phyloP scores from a whole-genome alignment of 495 filamentous ascomycete species.

The Xylaria longipes region DNA sequence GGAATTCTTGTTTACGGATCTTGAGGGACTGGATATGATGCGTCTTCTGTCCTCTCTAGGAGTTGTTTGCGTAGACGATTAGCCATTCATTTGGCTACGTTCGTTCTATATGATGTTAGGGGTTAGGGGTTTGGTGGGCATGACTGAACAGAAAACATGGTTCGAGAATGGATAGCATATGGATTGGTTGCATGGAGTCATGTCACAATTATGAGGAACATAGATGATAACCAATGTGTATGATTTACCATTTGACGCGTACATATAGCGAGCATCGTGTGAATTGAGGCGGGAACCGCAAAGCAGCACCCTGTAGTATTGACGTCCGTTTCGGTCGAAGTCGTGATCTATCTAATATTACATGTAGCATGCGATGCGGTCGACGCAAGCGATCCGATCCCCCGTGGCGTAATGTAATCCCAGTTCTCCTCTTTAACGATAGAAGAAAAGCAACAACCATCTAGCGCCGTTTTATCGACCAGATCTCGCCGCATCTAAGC shows the following conservation, averaged over 20 bases:
- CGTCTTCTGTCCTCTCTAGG: not conserved
- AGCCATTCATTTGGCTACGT: not conserved
- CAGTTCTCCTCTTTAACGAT: not conserved
- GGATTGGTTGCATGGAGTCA: not conserved
- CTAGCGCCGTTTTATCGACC: constrained; percentile 6
- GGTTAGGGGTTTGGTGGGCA: not conserved
- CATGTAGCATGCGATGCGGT: constrained; percentile 15
- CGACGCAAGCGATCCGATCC: not conserved
- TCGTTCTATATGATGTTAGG: not conserved
- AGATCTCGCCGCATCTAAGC: constrained; percentile 16
- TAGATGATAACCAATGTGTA: not conserved
- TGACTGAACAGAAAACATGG: not conserved
- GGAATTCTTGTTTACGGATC: not conserved
- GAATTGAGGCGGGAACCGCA: not conserved
- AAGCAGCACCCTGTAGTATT: constrained; percentile 15
- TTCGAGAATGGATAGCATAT: not conserved
- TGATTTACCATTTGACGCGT: not conserved
- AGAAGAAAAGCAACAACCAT: not conserved
- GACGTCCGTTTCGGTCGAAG: constrained; percentile 9
- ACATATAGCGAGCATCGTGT: constrained; percentile 8
- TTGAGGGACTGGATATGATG: not conserved
- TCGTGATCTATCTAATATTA: constrained; percentile 27
- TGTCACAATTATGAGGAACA: not conserved
- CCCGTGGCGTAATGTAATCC: not conserved
- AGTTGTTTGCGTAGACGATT: not conserved